These are phyloP conservation scores for Parmales sp. DNA, from an alignment of 108 stramenopile species.

Conservation along the genomic window DNA sequence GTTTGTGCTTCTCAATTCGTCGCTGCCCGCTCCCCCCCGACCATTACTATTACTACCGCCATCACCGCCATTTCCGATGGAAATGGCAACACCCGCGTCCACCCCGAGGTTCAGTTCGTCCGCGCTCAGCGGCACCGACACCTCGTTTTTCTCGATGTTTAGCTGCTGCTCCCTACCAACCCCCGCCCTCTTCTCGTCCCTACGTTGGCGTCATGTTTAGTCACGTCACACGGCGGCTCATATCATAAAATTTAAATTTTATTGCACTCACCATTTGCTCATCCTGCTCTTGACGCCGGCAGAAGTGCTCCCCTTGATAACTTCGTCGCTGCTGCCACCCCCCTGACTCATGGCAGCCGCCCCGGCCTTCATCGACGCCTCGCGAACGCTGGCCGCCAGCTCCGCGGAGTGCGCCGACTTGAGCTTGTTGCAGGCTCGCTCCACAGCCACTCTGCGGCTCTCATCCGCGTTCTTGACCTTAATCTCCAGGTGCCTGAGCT, in stretches of 20 bases:
- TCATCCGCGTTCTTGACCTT: conserved; percentile 9
- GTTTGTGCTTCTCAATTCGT: background rate
- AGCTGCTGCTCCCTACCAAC: background rate
- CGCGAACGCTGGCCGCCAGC: background rate
- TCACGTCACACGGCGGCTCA: too few species aligned
- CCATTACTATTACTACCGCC: background rate
- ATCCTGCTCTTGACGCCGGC: too few species aligned
- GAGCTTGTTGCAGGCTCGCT: background rate
- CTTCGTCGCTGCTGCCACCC: background rate
- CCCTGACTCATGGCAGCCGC: conserved; percentile 1
- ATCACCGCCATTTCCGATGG: background rate
- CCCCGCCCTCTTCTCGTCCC: background rate
- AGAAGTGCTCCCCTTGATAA: background rate
- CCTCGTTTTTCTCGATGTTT: too few species aligned
- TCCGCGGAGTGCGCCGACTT: background rate
- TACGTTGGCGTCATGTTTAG: background rate
- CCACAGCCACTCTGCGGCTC: background rate
- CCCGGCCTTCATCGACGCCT: conserved; percentile 3
- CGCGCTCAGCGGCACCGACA: background rate
- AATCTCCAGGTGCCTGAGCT: conserved; percentile 2
- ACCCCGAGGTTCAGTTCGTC: background rate
- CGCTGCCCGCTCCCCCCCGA: background rate
- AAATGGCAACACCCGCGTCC: background rate
- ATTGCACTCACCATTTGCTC: too few species aligned
- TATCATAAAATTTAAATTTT: too few species aligned